Evolutionary conservation across 1,284 basidiomycete genomes (phyloP).

Genomic region (Phellopilus nigrolimitatus): DNA sequence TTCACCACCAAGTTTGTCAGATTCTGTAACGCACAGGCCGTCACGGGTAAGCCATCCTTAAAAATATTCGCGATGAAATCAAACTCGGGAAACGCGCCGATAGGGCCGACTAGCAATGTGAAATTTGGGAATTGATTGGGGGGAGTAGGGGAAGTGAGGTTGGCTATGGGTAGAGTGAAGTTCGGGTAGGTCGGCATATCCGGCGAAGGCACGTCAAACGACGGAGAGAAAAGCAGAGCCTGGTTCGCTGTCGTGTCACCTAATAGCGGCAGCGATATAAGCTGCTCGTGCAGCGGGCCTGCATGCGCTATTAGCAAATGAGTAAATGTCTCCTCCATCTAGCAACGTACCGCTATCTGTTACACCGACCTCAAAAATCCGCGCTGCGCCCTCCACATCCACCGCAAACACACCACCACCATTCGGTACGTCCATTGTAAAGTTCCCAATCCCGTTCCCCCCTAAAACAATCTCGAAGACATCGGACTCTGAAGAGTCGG

Average conservation of each 20-base stretch:
- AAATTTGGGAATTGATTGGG: conserved; percentile 34
- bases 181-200: conserved; percentile 65
- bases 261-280: conserved; percentile 48
- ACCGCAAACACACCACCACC: conserved; percentile 49
- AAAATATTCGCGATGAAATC: conserved; percentile 24
- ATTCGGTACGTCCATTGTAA: conserved; percentile 40
- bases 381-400: conserved; percentile 33
- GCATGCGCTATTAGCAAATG: conserved; percentile 5
- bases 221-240: conserved; percentile 72
- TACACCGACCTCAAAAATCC: conserved; percentile 53
- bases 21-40: conserved; percentile 51
- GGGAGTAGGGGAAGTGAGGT: conserved; percentile 41
- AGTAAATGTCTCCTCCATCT: conserved; percentile 22
- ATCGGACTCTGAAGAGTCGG: conserved; percentile 35
- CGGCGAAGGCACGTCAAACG: conserved; percentile 37
- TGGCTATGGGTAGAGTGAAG: conserved; percentile 68
- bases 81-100: conserved; percentile 24
- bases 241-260: conserved; percentile 76
- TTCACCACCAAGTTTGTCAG: conserved; percentile 32
- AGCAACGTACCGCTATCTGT: conserved; percentile 45
- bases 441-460: conserved; percentile 51
- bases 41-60: conserved; percentile 45
- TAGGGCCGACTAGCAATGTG: conserved; percentile 17
- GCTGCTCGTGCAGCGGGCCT: conserved; percentile 44
- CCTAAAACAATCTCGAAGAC: conserved; percentile 47